Conservation (phyloP, 345 rosid species). For the Odontarrhena argentea region DNA sequence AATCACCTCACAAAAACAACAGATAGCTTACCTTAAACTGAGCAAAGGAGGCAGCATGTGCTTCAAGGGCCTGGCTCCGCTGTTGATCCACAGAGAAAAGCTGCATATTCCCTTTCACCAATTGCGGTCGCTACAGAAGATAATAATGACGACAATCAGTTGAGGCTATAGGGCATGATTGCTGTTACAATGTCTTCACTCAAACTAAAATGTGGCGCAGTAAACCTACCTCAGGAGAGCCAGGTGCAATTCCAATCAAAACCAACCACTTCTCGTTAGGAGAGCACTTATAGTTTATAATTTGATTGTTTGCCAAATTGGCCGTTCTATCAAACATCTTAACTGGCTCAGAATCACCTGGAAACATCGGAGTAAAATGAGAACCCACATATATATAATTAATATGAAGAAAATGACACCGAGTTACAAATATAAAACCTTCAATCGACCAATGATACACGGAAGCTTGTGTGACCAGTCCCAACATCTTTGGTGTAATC, state of each 20-base stretch:
- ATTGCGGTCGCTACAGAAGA: slow-evolving; percentile 72
- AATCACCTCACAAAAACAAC: slow-evolving; percentile 7
- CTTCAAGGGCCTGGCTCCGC: slow-evolving; percentile 99
- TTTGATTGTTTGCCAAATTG: slow-evolving; percentile 92
- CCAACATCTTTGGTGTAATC: slow-evolving; percentile 92
- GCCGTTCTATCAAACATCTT: slow-evolving; percentile 99
- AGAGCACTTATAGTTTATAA: slow-evolving; percentile 93
- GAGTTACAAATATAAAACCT: slow-evolving; percentile 52
- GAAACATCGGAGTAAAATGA: slow-evolving; percentile 28
- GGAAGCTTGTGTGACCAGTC: slow-evolving; percentile 86
- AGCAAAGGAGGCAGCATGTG: slow-evolving; percentile 99
- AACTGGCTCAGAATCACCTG: slow-evolving; percentile 96
- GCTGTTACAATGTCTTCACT: slow-evolving; percentile 18
- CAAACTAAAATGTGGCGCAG: slow-evolving; percentile 4
- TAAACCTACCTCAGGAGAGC: slow-evolving; percentile 85
- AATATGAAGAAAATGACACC: slow-evolving; percentile 20
- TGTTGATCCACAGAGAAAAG: slow-evolving; percentile 96
- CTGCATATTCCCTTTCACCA: slow-evolving; percentile 96
- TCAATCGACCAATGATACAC: slow-evolving; percentile 99
- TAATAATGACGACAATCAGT: slow-evolving; percentile 29
- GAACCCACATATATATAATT: slow-evolving; percentile 23
- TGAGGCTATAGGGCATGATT: slow-evolving; percentile 10
- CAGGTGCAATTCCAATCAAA: slow-evolving; percentile 98
- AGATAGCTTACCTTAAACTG: slow-evolving; percentile 64
- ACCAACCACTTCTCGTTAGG: slow-evolving; percentile 98